These are phyloP conservation scores for carrot (Daucus carota) DNA, from an alignment of 129 eudicot genomes.

Conservation along the genomic window DNA sequence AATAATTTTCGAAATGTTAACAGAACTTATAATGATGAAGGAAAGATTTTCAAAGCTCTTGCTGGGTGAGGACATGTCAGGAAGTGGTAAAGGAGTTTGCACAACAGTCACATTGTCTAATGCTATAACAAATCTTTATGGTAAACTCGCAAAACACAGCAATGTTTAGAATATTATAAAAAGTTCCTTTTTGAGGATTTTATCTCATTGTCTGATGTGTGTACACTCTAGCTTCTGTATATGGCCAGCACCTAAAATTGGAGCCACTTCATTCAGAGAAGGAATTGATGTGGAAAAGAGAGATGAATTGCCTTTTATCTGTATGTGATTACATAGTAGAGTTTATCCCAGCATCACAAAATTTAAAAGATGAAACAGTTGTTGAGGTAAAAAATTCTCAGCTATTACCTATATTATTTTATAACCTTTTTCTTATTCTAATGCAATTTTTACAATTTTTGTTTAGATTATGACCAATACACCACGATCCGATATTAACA, in stretches of 20 bases:
- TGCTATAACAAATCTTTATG: conserved; percentile 83
- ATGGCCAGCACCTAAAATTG: conserved; percentile 70
- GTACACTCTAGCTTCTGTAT: conserved; percentile 50
- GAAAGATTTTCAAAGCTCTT: conserved; percentile 86
- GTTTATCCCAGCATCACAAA: conserved; percentile 49
- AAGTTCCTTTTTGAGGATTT: neutral
- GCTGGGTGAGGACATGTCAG: conserved; percentile 94
- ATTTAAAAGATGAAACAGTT: conserved; percentile 48
- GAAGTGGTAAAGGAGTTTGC: conserved; percentile 84
- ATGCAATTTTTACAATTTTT: neutral
- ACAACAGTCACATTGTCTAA: conserved; percentile 84
- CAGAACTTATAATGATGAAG: conserved; percentile 88
- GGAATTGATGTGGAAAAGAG: conserved; percentile 83
- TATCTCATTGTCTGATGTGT: neutral
- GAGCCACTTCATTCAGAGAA: conserved; percentile 76
- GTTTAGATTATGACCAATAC: conserved; percentile 65
- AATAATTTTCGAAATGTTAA: neutral
- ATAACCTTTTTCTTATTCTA: neutral
- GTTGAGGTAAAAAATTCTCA: conserved; percentile 44
- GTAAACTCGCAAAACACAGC: conserved; percentile 19
- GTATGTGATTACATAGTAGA: conserved; percentile 85
- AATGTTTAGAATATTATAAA: neutral
- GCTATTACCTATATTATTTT: neutral
- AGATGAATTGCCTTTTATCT: conserved; percentile 77
- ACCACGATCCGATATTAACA: conserved; percentile 64